Base-by-base conservation (phyloP, 139 green algal genomes). In the Micromonas commoda region DNA sequence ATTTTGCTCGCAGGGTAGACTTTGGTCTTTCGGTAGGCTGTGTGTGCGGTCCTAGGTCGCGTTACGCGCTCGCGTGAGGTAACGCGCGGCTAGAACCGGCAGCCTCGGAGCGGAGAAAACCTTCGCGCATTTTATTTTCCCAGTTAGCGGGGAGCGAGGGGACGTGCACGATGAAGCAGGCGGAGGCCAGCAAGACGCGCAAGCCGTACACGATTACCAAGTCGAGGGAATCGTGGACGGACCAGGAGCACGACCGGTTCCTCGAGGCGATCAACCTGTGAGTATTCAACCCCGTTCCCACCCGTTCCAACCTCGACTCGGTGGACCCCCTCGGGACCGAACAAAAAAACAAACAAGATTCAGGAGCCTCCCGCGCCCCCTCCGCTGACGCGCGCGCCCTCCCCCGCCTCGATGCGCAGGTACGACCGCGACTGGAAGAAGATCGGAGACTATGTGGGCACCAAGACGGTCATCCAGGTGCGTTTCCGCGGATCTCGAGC, bases 171-270 rank as follows among this genome's bases (percentile, higher is more conserved):
- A 57, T 57, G 45, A 57, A 57, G 16, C 45, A n/a, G n/a, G n/a
- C 64, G n/a, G 64, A 51, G n/a, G 64, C 26, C 19, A 74, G 28
- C 16, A 85, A 91, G 84, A 71, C 85, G n/a, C 75, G 88, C 5
- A 92, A 91, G 77, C 83, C 86, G 4, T 94, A 94, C 64, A 90
- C 85, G 0, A 86, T 91, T 2, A 90, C 87, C 20, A 92, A 91
- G 81, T 77, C 81, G 39, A 78, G 90, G 0, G 90, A 93, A 77
- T 78, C 71, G 9, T 93, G 89, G 89, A 90, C 81, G 2, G 84
- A 88, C 16, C 81, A 91, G n/a, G 89, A 93, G 79, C 89, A 93
- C 71, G 34, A 71, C 19, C 80, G 78, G 1, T 93, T 93, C 53
- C 32, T 93, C 3, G 85, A 93, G 69, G 89, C 87, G 2, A 75